phyloP scores from a whole-genome alignment of 2,329 filamentous ascomycete species.

The Calonectria multiphialidica region DNA sequence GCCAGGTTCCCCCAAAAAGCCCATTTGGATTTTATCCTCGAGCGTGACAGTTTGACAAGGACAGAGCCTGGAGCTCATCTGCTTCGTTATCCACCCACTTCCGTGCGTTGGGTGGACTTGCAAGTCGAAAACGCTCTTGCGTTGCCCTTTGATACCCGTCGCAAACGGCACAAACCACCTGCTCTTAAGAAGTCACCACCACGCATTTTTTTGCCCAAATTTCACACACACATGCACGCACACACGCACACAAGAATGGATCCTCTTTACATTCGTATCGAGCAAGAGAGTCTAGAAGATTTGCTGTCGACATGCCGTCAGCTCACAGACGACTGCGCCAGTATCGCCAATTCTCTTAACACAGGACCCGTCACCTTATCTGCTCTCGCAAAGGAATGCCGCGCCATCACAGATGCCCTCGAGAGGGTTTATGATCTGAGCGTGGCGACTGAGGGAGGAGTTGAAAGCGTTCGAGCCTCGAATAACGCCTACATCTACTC shows the following conservation, averaged over 20 bases:
- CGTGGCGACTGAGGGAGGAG: conserved; percentile 31
- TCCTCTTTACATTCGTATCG: conserved; percentile 36
- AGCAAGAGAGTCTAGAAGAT: conserved; percentile 40
- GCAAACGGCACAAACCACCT: not conserved
- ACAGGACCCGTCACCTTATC: conserved; percentile 43
- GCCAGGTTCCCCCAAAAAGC: conserved; percentile 10
- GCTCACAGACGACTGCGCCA: conserved; percentile 40
- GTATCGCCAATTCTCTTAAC: conserved; percentile 43
- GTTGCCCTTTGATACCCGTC: conserved; percentile 1
- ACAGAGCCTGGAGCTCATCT: conserved; percentile 9
- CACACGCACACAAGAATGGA: conserved; percentile 34
- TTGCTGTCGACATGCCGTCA: conserved; percentile 42
- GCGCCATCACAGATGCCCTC: conserved; percentile 43
- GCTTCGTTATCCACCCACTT: not conserved
- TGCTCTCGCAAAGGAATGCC: conserved; percentile 41
- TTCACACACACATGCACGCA: conserved; percentile 12
- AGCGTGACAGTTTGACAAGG: conserved; percentile 16
- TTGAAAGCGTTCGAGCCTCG: conserved; percentile 36
- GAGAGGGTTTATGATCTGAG: conserved; percentile 42
- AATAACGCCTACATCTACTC: conserved; percentile 43
- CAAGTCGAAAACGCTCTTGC: conserved; percentile 2
- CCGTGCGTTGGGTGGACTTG: not conserved
- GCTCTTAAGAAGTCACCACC: conserved; percentile 1
- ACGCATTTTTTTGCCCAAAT: conserved; percentile 9
- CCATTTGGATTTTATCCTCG: not conserved